A percentile compares a stretch with the other conserved stretches of the same genome.
phyloP scores from a whole-genome alignment of 73 alveolate species.

The Paramecium pentaurelia region DNA sequence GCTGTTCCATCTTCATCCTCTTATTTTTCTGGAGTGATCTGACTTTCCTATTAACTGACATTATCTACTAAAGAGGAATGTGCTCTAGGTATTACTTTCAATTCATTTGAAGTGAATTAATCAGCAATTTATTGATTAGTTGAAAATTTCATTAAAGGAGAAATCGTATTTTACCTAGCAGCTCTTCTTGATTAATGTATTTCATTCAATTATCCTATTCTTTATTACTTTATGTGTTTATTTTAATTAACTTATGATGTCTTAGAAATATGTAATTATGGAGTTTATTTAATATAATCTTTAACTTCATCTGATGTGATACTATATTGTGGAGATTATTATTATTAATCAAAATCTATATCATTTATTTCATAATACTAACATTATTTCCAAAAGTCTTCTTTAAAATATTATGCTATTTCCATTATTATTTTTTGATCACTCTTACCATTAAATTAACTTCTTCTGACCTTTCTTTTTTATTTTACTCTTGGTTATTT shows the following conservation, averaged over 20 bases:
- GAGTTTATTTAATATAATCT: background rate
- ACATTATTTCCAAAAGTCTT: conserved; percentile 31
- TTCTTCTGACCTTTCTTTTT: background rate
- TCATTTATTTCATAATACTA: background rate
- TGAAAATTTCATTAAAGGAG: conserved; percentile 11
- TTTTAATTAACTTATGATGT: background rate
- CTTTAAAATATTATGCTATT: background rate
- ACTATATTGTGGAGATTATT: background rate
- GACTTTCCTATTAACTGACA: background rate
- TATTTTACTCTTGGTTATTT: background rate
- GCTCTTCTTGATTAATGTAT: background rate
- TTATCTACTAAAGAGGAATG: background rate
- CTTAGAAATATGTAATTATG: background rate
- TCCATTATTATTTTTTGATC: background rate
- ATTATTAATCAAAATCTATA: background rate
- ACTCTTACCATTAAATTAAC: background rate
- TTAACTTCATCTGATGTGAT: background rate
- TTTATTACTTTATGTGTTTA: background rate
- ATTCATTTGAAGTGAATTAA: background rate
- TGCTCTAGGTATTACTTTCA: background rate
- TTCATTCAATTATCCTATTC: background rate
- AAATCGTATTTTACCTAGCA: background rate
- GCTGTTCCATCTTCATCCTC: background rate
- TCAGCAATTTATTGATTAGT: background rate
- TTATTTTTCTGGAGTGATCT: background rate